phyloP scores from a whole-genome alignment of 2,329 filamentous ascomycete genomes.

The Graphilbum sp. region DNA sequence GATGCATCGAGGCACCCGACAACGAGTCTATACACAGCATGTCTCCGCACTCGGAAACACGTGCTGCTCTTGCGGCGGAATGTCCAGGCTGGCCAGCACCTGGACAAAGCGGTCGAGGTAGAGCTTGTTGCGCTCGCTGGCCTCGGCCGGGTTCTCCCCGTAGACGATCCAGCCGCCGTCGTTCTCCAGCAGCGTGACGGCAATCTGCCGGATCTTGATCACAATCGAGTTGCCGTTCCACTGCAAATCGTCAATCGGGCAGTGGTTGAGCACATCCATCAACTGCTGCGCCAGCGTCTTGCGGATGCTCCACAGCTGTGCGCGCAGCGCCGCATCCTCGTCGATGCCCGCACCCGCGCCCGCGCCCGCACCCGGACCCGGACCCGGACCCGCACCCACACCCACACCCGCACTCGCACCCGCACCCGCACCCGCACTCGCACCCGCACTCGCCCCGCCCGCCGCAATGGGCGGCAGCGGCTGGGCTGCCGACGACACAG shows the following conservation, averaged over 20 bases:
- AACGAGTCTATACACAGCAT: too few relatives aligned
- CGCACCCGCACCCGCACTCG: too few relatives aligned
- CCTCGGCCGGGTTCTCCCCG: background rate
- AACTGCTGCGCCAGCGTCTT: background rate
- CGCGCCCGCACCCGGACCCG: too few relatives aligned
- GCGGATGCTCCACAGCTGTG: background rate
- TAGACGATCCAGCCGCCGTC: background rate
- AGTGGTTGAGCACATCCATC: conserved; percentile 7
- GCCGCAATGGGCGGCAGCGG: background rate
- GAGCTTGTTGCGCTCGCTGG: conserved; percentile 1
- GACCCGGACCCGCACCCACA: too few relatives aligned
- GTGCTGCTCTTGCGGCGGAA: background rate
- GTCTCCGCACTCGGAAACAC: too few relatives aligned
- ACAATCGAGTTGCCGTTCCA: conserved; percentile 11
- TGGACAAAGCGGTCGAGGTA: conserved; percentile 5
- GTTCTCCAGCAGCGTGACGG: conserved; percentile 10
- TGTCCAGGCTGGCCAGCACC: conserved; percentile 4
- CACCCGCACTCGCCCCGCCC: too few relatives aligned
- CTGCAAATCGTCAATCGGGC: conserved; percentile 9
- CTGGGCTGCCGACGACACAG: background rate
- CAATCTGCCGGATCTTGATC: conserved; percentile 13
- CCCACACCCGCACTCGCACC: too few relatives aligned
- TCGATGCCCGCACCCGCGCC: too few relatives aligned
- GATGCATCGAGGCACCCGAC: too few relatives aligned
- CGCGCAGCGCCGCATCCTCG: background rate